Base-by-base conservation (phyloP, 768 basidiomycete species). In the Amylocystis lapponica region DNA sequence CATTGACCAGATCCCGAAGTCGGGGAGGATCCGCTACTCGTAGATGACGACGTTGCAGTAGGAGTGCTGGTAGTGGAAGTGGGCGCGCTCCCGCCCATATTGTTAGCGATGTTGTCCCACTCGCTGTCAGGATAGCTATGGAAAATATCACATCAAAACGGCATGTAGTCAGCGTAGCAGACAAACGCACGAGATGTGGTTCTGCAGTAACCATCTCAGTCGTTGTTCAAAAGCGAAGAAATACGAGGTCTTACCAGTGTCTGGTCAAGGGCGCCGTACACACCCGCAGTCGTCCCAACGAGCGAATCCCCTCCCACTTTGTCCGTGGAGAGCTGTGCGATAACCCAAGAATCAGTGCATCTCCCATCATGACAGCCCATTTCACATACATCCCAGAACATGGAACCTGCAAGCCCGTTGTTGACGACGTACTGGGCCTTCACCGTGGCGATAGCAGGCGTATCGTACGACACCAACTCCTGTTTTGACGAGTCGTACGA, bases 401-500 rank as follows among this genome's bases (percentile, higher is more conserved):
- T 83, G 39, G 78, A 75, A 2, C 82, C 83, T 9, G 67, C 83
- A 52, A 91, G 68, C 5, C 74, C 72, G 12, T 79, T 72, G 4
- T 69, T 58, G 31, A 67, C 66, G 47, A 86, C 74, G 54, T 90
- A 90, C 40, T 80, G 70, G 3, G 79, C 76, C 63, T 92, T 92
- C 52, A 72, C 51, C 41, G 62, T 69, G 40, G 75, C 78, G 52
- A 88, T 79, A 50, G 77, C 66, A 14, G 84, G 85, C 0, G 76
- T 79, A 56, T 92, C 89, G 61, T 88, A 89, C 3, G 79, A 81
- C 25, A 90, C 79, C 20, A 89, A 70, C 55, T 86, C 83, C 44
- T 65, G 62, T 52, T 71, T 83, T n/a, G 65, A 49, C 3, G 78
- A 57, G 58, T 90, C 79, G 62, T 88, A 91, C 11, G 83, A 83